These are phyloP conservation scores for Xerocomus nothofagi DNA, from an alignment of 1,284 basidiomycete genomes.

Conservation along the genomic window DNA sequence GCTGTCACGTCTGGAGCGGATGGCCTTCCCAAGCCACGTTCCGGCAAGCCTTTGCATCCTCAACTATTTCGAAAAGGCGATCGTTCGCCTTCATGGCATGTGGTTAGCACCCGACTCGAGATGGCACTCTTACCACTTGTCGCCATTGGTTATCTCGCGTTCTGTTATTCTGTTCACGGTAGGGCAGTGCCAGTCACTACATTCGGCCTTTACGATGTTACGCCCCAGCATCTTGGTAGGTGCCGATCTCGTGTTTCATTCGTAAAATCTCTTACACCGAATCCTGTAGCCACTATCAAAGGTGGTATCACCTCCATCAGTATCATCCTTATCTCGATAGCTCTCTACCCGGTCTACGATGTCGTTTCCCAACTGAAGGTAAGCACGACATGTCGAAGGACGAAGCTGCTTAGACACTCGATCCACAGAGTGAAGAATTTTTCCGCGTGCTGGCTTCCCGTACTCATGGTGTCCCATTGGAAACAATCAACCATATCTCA, in stretches of 20 bases:
- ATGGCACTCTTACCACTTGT: conserved; percentile 28
- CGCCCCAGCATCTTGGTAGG: conserved; percentile 24
- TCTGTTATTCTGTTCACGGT: conserved; percentile 31
- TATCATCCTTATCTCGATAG: conserved; percentile 30
- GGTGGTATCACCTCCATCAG: conserved; percentile 31
- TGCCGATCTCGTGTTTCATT: neutral
- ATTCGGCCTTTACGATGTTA: conserved; percentile 18
- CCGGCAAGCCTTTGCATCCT: conserved; percentile 11
- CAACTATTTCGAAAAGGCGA: neutral
- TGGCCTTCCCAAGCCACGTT: neutral
- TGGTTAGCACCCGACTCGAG: conserved; percentile 8
- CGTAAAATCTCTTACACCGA: neutral
- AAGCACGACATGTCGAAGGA: neutral
- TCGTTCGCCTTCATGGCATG: conserved; percentile 7
- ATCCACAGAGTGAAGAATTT: conserved; percentile 30
- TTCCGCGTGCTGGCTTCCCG: conserved; percentile 23
- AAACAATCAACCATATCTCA: conserved; percentile 27
- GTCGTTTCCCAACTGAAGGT: conserved; percentile 24
- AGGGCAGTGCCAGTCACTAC: conserved; percentile 26
- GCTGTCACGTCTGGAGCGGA: neutral
- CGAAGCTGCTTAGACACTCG: neutral
- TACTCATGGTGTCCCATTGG: conserved; percentile 23
- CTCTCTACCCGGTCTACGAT: conserved; percentile 24
- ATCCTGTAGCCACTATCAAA: conserved; percentile 24
- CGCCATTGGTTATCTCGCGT: conserved; percentile 28